These are phyloP conservation scores for Phaeotremella skinneri DNA, from an alignment of 768 basidiomycete species.

Conservation along the genomic window DNA sequence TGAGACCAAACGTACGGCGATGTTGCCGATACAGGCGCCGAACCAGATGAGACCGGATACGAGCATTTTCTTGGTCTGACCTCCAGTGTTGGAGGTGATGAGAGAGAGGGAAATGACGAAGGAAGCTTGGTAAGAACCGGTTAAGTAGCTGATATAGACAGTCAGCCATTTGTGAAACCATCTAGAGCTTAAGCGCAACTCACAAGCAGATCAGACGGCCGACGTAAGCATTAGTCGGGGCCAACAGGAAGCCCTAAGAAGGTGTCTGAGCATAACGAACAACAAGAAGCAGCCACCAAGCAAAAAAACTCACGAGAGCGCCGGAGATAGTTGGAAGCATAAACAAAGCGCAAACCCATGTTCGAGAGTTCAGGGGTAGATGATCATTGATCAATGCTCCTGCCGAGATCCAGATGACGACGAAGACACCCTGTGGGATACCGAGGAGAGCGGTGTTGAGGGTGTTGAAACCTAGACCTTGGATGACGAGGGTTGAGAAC, in stretches of 20 bases:
- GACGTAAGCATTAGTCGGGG: conserved; percentile 46
- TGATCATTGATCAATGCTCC: conserved; percentile 46
- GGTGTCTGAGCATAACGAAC: too few species aligned
- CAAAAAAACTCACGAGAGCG: conserved; percentile 24
- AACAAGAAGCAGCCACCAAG: too few species aligned
- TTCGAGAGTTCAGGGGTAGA: conserved; percentile 46
- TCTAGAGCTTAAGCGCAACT: conserved; percentile 3
- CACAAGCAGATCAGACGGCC: conserved; percentile 50
- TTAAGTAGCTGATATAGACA: conserved; percentile 35
- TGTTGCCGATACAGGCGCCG: conserved; percentile 49
- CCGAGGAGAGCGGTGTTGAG: conserved; percentile 50
- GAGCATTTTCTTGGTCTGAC: conserved; percentile 53
- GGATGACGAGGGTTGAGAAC: conserved; percentile 48
- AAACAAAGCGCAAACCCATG: conserved; percentile 43
- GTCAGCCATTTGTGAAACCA: neutral
- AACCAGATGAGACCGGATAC: conserved; percentile 49
- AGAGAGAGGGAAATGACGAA: conserved; percentile 50
- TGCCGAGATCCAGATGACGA: conserved; percentile 46
- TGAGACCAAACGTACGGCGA: conserved; percentile 15
- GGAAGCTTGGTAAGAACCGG: conserved; percentile 49
- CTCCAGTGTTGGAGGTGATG: conserved; percentile 54
- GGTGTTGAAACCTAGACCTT: conserved; percentile 44
- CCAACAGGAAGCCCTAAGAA: conserved; percentile 50
- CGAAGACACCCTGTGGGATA: conserved; percentile 51
- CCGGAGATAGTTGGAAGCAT: conserved; percentile 52